Base-by-base conservation (phyloP, 495 filamentous ascomycete genomes). In the Talaromyces stipitatus region DNA sequence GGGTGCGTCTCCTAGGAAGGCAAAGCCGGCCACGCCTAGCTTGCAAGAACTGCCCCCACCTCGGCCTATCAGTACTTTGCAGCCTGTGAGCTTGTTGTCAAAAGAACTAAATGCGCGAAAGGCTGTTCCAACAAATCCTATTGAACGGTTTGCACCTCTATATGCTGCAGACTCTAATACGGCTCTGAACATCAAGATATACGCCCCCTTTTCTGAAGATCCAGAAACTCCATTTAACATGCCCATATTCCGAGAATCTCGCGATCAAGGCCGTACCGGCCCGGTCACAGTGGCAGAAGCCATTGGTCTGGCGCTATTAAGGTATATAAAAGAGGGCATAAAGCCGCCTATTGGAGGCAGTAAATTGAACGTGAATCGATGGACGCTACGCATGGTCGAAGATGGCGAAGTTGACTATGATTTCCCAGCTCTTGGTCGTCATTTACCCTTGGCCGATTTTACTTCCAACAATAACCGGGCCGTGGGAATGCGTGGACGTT, bases 391-490 rank as follows among this genome's bases (percentile, higher is more conserved):
- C 27, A 96, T 99, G 89, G 89, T 97, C 7, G 94, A 99, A 61
- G 89, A 92, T 63, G 92, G 89, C 8, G 94, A 99, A 64, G 88
- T 97, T 3, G 94, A 99, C 62, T 90, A 90, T 62, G 94, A 99
- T 66, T 97, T 99, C 61, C 92, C 91, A 4, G 83, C 94, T 0
- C 75, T 97, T 7, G 84, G 85, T 55, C 81, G 94, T 41, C 91
- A 82, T 24, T 86, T 88, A 61, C 82, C 86, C 0, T 84, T 98
- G 30, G 82, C 80, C 0, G 85, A 95, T 38, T 97, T 96, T 60
- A 91, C 91, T 0, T 94, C 92, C 6, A 92, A 90, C 54, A 96
- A 96, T 65, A 96, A 91, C 66, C 83, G 78, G 26, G 79, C 79
- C 28, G 81, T 67, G 58, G 77, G 80, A 45, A 73, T 80, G 33